Base-by-base conservation (phyloP, 1,284 basidiomycete species). In the Sutorius eximius region DNA sequence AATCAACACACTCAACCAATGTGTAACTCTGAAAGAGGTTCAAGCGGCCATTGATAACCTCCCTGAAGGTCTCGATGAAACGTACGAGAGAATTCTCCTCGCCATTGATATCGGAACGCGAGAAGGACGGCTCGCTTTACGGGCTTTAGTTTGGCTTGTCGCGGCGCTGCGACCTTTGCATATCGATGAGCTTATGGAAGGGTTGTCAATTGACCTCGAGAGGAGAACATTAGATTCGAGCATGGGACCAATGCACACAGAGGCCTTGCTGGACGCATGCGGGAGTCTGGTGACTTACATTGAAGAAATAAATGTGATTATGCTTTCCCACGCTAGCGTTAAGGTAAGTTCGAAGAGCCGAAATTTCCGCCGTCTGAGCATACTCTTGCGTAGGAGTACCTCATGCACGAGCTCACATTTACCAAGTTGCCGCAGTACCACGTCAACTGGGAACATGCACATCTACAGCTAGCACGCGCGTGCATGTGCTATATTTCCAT, bases 1-100 rank as follows among this genome's bases (percentile, higher is more conserved):
- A 7, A 40, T 54, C 9, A 42, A 54, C 30, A 40, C 37, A 12
- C 54, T 56, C 13, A 8, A 45, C 18, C 55, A 32, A 24, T 56
- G 36, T 2, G 8, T 50, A 13, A 56, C 53, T 5, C 36, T 15
- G 13, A 22, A 18, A 9, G 30, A 41, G 3, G 32, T 41, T 2
- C 53, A 5, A 2, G 12, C 11, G 5, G 37, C 37, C 10, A 15
- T 36, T 9, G n/a, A 37, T 10, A 18, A 10, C 36, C 9, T 37
- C 3, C 52, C 52, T 0, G 22, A 45, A 11, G 52, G 51, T 3
- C 33, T 53, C 5, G 24, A 29, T 18, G 42, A 43, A 24, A 42
- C 41, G 2, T 42, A 42, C 2, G 24, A 42, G 10, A 42, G 24
- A 42, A 42, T 16, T 27, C 41, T 42, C 6, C 33, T 20, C 6